Conservation (phyloP, 139 green algal species). For the Chlamydomonas sphaeroides region DNA sequence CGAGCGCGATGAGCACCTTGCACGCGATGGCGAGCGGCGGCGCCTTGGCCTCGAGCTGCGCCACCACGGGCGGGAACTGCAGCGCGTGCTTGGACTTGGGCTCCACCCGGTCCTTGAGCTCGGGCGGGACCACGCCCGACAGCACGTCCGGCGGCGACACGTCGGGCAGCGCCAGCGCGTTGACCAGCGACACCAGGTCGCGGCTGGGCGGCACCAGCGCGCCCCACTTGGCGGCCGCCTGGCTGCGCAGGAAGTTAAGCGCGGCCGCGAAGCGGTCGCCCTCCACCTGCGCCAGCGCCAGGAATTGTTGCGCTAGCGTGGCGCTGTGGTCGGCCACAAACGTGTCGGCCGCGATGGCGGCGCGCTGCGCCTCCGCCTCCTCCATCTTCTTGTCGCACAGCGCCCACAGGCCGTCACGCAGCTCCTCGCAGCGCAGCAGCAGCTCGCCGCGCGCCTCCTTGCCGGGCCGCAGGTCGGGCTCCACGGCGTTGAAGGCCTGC, state of each 20-base stretch:
- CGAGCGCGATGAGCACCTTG: slow-evolving; percentile 22
- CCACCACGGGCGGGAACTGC: slow-evolving; percentile 30
- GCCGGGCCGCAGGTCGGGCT: slow-evolving; percentile 62
- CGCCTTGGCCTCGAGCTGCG: slow-evolving; percentile 9
- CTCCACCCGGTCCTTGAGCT: slow-evolving; percentile 59
- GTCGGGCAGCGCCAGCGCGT: not conserved
- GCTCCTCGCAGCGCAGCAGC: slow-evolving; percentile 78
- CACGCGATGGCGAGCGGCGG: slow-evolving; percentile 15
- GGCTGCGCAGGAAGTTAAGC: slow-evolving; percentile 40
- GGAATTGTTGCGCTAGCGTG: slow-evolving; percentile 45
- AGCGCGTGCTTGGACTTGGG: slow-evolving; percentile 47
- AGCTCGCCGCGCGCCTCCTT: slow-evolving; percentile 71
- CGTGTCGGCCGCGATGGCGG: slow-evolving; percentile 48
- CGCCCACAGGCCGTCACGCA: slow-evolving; percentile 79
- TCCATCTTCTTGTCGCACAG: slow-evolving; percentile 75
- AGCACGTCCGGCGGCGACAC: slow-evolving; percentile 41
- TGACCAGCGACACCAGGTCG: not conserved
- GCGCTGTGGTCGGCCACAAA: slow-evolving; percentile 58
- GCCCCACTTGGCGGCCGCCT: slow-evolving; percentile 8
- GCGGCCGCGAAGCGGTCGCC: slow-evolving; percentile 58
- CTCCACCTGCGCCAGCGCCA: slow-evolving; percentile 62
- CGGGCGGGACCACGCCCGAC: slow-evolving; percentile 34
- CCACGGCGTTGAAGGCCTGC: slow-evolving; percentile 72
- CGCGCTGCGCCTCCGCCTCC: slow-evolving; percentile 62
- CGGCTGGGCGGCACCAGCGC: slow-evolving; percentile 5